Evolutionary conservation across 2,329 filamentous ascomycete species (phyloP).

Genomic region (Aureobasidium namibiae): DNA sequence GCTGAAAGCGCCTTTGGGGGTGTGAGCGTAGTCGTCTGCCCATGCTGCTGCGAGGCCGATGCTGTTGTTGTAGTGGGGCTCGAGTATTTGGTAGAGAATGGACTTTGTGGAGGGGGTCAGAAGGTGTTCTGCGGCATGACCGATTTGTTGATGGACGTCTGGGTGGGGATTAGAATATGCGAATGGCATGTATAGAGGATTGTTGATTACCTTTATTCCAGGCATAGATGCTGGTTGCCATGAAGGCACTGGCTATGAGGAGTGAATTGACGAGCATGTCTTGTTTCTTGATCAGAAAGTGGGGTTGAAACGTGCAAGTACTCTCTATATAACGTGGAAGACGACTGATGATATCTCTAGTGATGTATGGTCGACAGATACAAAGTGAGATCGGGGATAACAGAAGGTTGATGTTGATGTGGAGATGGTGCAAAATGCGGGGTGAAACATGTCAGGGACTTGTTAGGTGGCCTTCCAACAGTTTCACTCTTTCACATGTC

Average conservation of each 20-base stretch:
- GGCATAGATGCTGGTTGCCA: not conserved
- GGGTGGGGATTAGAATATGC: not conserved
- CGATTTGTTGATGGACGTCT: constrained; percentile 33
- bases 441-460: constrained; percentile 5
- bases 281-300: not conserved
- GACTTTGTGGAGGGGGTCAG: constrained; percentile 26
- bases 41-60: constrained; percentile 33
- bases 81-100: constrained; percentile 28
- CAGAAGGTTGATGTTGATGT: not conserved
- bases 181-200: not conserved
- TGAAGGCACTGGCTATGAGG: not conserved
- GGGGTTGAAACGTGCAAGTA: too few species aligned
- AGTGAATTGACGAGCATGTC: not conserved
- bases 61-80: constrained; percentile 32
- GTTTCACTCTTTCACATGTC: constrained; percentile 2
- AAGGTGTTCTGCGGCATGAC: constrained; percentile 32
- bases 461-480: not conserved
- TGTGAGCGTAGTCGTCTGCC: constrained; percentile 33
- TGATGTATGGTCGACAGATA: not conserved
- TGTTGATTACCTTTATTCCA: not conserved
- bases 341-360: not conserved
- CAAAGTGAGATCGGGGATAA: not conserved
- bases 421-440: not conserved
- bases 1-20: constrained; percentile 30
- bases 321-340: too few species aligned